phyloP scores from a whole-genome alignment of 495 filamentous ascomycete genomes.

The Amniculicola lignicola region DNA sequence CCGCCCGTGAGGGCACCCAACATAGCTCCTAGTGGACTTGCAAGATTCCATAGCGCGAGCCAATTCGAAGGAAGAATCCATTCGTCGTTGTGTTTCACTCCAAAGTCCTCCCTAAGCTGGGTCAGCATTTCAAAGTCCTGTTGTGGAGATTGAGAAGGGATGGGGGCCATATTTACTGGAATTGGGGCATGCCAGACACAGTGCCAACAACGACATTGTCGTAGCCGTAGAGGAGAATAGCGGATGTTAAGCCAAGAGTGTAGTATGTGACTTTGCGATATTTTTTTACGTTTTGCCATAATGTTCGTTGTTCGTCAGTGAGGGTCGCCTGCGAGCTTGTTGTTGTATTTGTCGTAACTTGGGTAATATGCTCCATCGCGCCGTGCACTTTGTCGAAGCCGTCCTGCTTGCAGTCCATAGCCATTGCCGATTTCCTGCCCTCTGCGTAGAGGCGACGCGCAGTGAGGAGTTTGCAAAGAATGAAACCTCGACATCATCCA shows the following conservation, averaged over 20 bases:
- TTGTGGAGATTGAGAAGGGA: neutral
- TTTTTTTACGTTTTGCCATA: slow-evolving; percentile 23
- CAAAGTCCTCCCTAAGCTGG: slow-evolving; percentile 40
- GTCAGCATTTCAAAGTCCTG: slow-evolving; percentile 4
- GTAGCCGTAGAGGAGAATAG: slow-evolving; percentile 48
- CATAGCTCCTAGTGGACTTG: slow-evolving; percentile 45
- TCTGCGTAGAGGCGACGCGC: too few relatives aligned
- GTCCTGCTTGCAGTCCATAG: neutral
- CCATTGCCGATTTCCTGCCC: neutral
- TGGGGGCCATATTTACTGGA: slow-evolving; percentile 27
- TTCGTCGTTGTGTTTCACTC: slow-evolving; percentile 33
- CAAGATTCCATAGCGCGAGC: slow-evolving; percentile 48
- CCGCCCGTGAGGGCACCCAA: slow-evolving; percentile 45
- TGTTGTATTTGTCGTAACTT: neutral
- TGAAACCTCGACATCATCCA: too few relatives aligned
- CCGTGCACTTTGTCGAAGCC: neutral
- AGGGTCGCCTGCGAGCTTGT: neutral
- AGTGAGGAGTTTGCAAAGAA: too few relatives aligned
- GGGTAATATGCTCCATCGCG: neutral
- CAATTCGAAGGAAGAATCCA: slow-evolving; percentile 50
- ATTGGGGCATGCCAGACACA: slow-evolving; percentile 48
- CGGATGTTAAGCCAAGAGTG: slow-evolving; percentile 12
- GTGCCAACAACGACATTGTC: slow-evolving; percentile 51
- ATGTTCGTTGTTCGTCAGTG: slow-evolving; percentile 13
- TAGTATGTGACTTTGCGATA: slow-evolving; percentile 21